Evolutionary conservation across 148 eudicot genomes (phyloP), one percentile per base, ranked within the genome.

Genomic region (Rhododendron ovatum): DNA sequence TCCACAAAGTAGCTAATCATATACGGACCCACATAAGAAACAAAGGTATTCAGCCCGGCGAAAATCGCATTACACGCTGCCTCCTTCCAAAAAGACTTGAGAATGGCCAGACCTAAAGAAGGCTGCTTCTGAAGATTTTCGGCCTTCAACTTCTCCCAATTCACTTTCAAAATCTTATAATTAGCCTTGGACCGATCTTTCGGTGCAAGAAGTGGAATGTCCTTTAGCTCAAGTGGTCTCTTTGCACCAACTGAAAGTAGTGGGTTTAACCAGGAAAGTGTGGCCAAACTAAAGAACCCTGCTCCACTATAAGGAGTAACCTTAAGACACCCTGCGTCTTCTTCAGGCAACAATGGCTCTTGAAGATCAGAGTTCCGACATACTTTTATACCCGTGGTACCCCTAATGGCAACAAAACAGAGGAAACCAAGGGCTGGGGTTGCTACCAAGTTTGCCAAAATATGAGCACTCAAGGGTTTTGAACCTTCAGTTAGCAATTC

Each of bases 211-310:
- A 94, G 95, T 48, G 99, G 99, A 80, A 97, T 93, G 84, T 97
- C 99, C 85, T 92, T 93, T 3, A 94, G 89, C 89, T 95, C 98
- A 67, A 97, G 96, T 1, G 99, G 98, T 89, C 96, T 95, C 89
- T 92, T 95, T 78, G 95, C 96, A 87, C 99, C 99, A 13, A 86
- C 86, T 50, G 98, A 91, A 77, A 97, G 98, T 83, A 97, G 90
- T 24, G 99, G 93, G 83, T 97, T 95, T 86, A 97, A 82, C 99
- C 99, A 97, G n/a, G 98, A 97, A 88, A 96, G 91, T 9, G 98
- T 94, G 83, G 93, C 93, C 89, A 94, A 89, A 88, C 94, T 94
- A 88, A 95, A 89, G 50, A 96, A 84, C 74, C 98, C 95, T 59
- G 99, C 99, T 82, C 94, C 98, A 87, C 92, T 88, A 73, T 94